Evolutionary conservation across 106 monocot species (phyloP), one percentile per base, ranked within the genome.

Genomic region (Dendrobium officinale): DNA sequence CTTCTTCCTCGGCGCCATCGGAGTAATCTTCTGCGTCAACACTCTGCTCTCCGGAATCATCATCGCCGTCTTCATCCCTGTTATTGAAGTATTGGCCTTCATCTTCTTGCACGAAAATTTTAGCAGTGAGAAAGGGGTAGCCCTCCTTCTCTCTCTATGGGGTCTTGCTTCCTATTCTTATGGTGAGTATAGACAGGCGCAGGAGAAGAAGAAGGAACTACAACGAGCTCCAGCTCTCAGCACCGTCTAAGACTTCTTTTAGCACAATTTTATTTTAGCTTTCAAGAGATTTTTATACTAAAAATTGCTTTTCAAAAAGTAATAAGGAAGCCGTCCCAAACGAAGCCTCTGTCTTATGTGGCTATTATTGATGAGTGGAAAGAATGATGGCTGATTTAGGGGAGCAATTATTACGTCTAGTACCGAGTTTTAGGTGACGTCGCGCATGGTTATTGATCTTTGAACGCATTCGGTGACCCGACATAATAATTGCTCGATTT

Each of bases 31-130:
- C 29, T 89, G 80, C 68, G 83, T 82, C 20, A 88, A 86, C 2
- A 82, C 91, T 2, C 86, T 96, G 6, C 80, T 93, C 27, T 79
- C 95, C 9, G 86, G 95, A 5, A 82, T 96, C 67, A 6, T 96
- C 75, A 24, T 88, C 1, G 85, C 89, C 8, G 78, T 84, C 3
- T 82, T 91, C 17, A 83, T 95, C 41, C 93, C 93, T 0, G 81
- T 93, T 41, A 83, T 86, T 4, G 88, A 91, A 83, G 79, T 93
- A 19, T 42, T 91, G 0, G 88, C 80, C 19, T 83, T 89, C 67
- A 56, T 85, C 42, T 85, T 86, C 82, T 88, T 87, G 79, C 66
- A 85, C 29, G 91, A 91, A 73, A 17, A 67, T 1, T 91, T 91
- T 77, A 83, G 40, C 20, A 48, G 84, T 6, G 86, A 72, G 19